These are phyloP conservation scores for Penicillium ucsense DNA, from an alignment of 495 filamentous ascomycete genomes.

Conservation along the genomic window DNA sequence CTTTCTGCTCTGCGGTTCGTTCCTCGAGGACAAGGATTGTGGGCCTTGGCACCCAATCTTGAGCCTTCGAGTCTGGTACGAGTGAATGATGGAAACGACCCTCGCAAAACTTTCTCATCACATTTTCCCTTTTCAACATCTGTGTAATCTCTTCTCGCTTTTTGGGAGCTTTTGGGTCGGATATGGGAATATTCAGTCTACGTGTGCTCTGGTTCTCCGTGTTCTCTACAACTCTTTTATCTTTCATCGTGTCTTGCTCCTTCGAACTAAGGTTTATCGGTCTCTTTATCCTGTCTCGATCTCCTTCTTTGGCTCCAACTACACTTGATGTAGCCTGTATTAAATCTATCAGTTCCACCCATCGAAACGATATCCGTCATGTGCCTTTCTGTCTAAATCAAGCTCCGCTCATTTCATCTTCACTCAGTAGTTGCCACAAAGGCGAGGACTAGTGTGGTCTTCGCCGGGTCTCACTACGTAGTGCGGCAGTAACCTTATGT, in stretches of 20 bases:
- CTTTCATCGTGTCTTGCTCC: conserved; percentile 5
- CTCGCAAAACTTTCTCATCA: conserved; percentile 18
- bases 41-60: conserved; percentile 3
- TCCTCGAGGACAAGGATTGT: neutral
- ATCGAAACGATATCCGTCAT: conserved; percentile 17
- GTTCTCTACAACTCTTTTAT: conserved; percentile 4
- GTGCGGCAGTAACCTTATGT: too few species aligned
- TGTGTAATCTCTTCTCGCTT: conserved; percentile 42
- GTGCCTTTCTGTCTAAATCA: conserved; percentile 8
- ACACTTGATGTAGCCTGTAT: conserved; percentile 23
- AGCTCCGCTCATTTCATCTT: conserved; percentile 1
- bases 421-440: too few species aligned
- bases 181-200: conserved; percentile 15
- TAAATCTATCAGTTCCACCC: conserved; percentile 31
- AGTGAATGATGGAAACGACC: conserved; percentile 3
- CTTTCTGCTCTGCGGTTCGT: conserved; percentile 7
- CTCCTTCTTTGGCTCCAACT: conserved; percentile 19
- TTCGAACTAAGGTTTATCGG: conserved; percentile 2
- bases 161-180: conserved; percentile 37
- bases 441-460: too few species aligned
- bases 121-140: conserved; percentile 22
- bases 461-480: too few species aligned
- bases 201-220: conserved; percentile 4
- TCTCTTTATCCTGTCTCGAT: conserved; percentile 6
- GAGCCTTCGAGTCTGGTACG: conserved; percentile 5